Evolutionary conservation across 192 early-diverging fungal genomes (phyloP).

Genomic region (Phycomyces nitens): DNA sequence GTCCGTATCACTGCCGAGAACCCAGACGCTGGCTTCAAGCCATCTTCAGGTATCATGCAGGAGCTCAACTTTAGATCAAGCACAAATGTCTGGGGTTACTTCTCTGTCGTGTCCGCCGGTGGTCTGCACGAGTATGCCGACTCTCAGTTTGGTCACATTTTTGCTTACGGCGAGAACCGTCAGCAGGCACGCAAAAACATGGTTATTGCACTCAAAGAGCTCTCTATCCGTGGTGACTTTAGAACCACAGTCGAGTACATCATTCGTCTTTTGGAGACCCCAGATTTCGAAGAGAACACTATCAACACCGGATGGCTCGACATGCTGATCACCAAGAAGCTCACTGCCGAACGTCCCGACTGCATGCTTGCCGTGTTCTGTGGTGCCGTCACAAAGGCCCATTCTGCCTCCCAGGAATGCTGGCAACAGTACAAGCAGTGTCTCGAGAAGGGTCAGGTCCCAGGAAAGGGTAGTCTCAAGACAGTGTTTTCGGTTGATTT

Average conservation of each 20-base stretch:
- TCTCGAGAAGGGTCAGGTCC: conserved; percentile 92
- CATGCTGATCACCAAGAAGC: conserved; percentile 81
- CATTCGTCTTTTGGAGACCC: conserved; percentile 86
- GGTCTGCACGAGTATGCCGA: conserved; percentile 99
- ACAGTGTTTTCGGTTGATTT: conserved; percentile 83
- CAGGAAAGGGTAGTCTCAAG: conserved; percentile 67
- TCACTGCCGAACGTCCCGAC: conserved; percentile 90
- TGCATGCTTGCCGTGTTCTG: conserved; percentile 87
- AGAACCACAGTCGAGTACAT: conserved; percentile 98
- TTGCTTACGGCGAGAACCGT: conserved; percentile 93
- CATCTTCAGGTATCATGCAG: conserved; percentile 91
- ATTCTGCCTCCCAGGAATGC: conserved; percentile 59
- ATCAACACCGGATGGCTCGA: conserved; percentile 97
- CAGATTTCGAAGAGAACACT: conserved; percentile 83
- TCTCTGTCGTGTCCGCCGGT: conserved; percentile 90
- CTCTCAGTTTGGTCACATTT: conserved; percentile 98
- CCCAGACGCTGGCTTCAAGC: conserved; percentile 99
- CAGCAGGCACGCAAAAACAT: conserved; percentile 93
- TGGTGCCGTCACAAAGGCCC: conserved; percentile 87
- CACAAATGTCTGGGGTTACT: conserved; percentile 99
- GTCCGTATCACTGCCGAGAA: conserved; percentile 98
- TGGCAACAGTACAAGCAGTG: conserved; percentile 72
- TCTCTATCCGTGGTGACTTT: conserved; percentile 98
- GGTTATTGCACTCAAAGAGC: conserved; percentile 95
- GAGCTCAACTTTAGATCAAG: conserved; percentile 96